Evolutionary conservation across 148 eudicot species (phyloP).

Genomic region (Drosera capensis): DNA sequence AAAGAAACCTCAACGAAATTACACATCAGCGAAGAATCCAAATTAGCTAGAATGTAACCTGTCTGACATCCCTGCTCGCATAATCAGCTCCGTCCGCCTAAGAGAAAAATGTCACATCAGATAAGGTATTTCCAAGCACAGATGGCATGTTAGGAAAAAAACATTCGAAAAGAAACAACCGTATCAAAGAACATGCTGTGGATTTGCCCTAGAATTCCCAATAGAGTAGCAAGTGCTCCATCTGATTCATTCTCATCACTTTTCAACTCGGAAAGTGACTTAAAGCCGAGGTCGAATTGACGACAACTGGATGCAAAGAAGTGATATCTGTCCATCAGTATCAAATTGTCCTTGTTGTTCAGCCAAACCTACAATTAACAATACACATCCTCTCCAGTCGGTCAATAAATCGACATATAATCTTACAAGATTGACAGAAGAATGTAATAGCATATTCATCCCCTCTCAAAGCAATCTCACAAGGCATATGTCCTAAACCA

Average conservation of each 20-base stretch:
- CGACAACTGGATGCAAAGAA: slow-evolving; percentile 75
- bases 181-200: slow-evolving; percentile 57
- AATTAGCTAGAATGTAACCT: slow-evolving; percentile 24
- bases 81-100: slow-evolving; percentile 35
- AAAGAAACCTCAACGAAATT: neutral
- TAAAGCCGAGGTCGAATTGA: slow-evolving; percentile 36
- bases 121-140: neutral
- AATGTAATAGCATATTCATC: too few relatives aligned
- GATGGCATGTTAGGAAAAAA: neutral
- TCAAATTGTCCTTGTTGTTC: slow-evolving; percentile 70
- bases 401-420: too few relatives aligned
- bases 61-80: slow-evolving; percentile 50
- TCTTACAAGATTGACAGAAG: too few relatives aligned
- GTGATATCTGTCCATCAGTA: slow-evolving; percentile 92
- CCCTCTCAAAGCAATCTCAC: too few relatives aligned
- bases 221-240: slow-evolving; percentile 72
- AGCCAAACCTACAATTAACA: slow-evolving; percentile 54
- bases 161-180: slow-evolving; percentile 19
- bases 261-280: slow-evolving; percentile 60
- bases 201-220: slow-evolving; percentile 49
- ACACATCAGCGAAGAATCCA: neutral
- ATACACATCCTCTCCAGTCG: too few relatives aligned
- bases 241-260: slow-evolving; percentile 81
- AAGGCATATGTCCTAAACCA: too few relatives aligned
- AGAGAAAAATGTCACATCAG: neutral